Percentiles rank a stretch among this genome's conserved stretches.
Conservation (phyloP, 1,284 basidiomycete genomes). For the Boletus smithii region DNA sequence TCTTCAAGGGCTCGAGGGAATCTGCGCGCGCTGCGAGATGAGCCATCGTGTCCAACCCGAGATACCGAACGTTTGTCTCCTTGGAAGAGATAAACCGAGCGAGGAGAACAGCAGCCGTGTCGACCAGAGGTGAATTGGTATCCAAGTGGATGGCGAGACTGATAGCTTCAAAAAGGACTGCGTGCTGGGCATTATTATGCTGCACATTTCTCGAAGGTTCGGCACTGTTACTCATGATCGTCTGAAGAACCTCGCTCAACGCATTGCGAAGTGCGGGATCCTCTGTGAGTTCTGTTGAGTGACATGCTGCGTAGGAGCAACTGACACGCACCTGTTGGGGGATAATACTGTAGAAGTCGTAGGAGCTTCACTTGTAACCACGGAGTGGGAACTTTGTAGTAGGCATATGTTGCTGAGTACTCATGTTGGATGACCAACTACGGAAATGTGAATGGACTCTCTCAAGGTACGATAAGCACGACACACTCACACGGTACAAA, state of each 20-base stretch:
- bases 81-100: conserved; percentile 96
- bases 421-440: conserved; percentile 91
- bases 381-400: conserved; percentile 96
- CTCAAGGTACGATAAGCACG: background rate
- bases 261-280: conserved; percentile 78
- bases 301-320: background rate
- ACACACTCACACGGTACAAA: conserved; percentile 67
- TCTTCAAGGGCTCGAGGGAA: conserved; percentile 89
- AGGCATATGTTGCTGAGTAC: conserved; percentile 85
- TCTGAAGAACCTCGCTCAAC: conserved; percentile 83
- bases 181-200: conserved; percentile 98
- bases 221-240: conserved; percentile 89
- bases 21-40: conserved; percentile 93
- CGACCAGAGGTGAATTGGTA: conserved; percentile 85
- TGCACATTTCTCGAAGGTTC: conserved; percentile 94
- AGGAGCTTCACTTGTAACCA: conserved; percentile 98
- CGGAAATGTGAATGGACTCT: conserved; percentile 19
- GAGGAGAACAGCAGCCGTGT: conserved; percentile 87
- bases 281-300: conserved; percentile 46
- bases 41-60: conserved; percentile 97
- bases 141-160: conserved; percentile 96
- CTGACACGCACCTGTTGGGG: conserved; percentile 72
- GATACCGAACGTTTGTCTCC: conserved; percentile 97
- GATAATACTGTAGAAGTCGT: conserved; percentile 92
- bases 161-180: conserved; percentile 98